A percentile compares a stretch with the other conserved stretches of the same genome.
phyloP scores from a whole-genome alignment of 2,329 filamentous ascomycete species.

The Fusarium algeriense region DNA sequence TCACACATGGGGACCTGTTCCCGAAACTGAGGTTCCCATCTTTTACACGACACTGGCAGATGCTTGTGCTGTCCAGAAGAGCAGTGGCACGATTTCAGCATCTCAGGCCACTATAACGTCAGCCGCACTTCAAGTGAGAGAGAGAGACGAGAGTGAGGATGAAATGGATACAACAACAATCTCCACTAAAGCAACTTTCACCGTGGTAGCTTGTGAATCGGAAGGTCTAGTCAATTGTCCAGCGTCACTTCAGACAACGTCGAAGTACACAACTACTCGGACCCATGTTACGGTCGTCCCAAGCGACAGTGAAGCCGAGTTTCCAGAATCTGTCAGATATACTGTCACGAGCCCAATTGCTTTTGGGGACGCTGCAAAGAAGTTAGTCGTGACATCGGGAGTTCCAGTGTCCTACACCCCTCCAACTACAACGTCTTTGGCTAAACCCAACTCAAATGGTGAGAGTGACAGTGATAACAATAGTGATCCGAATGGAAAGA shows the following conservation, averaged over 20 bases:
- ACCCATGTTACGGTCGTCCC: conserved; percentile 58
- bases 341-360: conserved; percentile 37
- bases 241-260: conserved; percentile 60
- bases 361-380: conserved; percentile 58
- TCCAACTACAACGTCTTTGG: background rate
- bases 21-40: conserved; percentile 61
- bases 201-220: conserved; percentile 59
- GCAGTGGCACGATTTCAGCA: background rate
- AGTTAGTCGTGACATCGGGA: conserved; percentile 50
- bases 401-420: conserved; percentile 56
- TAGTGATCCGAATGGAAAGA: conserved; percentile 32
- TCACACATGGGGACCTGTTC: conserved; percentile 63
- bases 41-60: conserved; percentile 64
- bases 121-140: background rate
- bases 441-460: background rate
- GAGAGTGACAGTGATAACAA: conserved; percentile 16
- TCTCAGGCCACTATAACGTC: conserved; percentile 37
- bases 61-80: conserved; percentile 53
- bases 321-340: background rate
- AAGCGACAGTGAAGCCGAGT: conserved; percentile 46
- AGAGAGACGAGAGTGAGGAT: conserved; percentile 26
- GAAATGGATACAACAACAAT: conserved; percentile 57
- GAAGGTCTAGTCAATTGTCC: conserved; percentile 63
- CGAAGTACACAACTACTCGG: conserved; percentile 53
- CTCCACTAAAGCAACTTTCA: conserved; percentile 56